A percentile compares a stretch with the other conserved stretches of the same genome.
Evolutionary conservation across 768 basidiomycete genomes (phyloP).

Genomic region (Boletus patriciae): DNA sequence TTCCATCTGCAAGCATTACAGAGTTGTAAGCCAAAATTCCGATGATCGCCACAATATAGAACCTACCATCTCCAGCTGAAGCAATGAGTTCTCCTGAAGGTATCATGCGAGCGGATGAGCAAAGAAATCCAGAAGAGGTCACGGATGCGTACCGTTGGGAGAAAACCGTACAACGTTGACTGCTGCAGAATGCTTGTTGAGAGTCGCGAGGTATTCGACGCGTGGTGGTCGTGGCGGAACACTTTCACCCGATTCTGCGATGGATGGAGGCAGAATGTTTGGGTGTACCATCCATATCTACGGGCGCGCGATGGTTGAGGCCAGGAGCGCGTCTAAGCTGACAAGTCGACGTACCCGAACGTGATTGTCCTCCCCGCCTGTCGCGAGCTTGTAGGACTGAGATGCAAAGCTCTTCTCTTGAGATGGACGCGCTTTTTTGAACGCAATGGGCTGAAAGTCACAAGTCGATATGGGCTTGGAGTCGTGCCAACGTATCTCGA

Average conservation of each 20-base stretch:
- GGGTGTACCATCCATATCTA: constrained; percentile 96
- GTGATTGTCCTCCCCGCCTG: constrained; percentile 95
- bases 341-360: constrained; percentile 71
- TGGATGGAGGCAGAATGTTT: constrained; percentile 70
- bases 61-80: constrained; percentile 93
- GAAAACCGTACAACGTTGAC: constrained; percentile 97
- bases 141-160: constrained; percentile 70
- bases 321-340: constrained; percentile 9
- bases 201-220: constrained; percentile 93
- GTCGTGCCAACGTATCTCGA: constrained; percentile 97
- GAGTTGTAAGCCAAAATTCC: neutral
- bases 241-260: constrained; percentile 40
- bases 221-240: constrained; percentile 64
- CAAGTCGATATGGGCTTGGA: constrained; percentile 93
- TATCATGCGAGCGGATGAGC: constrained; percentile 3
- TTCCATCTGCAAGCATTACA: constrained; percentile 65
- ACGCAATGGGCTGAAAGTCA: constrained; percentile 88
- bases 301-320: constrained; percentile 7
- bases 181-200: constrained; percentile 88
- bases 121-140: neutral
- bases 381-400: constrained; percentile 88
- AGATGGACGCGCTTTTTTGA: constrained; percentile 74
- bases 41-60: constrained; percentile 3
- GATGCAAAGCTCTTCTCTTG: constrained; percentile 57
- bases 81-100: constrained; percentile 82